These are phyloP conservation scores for Prototheca wickerhamii DNA, from an alignment of 163 green algal species.

Conservation along the genomic window DNA sequence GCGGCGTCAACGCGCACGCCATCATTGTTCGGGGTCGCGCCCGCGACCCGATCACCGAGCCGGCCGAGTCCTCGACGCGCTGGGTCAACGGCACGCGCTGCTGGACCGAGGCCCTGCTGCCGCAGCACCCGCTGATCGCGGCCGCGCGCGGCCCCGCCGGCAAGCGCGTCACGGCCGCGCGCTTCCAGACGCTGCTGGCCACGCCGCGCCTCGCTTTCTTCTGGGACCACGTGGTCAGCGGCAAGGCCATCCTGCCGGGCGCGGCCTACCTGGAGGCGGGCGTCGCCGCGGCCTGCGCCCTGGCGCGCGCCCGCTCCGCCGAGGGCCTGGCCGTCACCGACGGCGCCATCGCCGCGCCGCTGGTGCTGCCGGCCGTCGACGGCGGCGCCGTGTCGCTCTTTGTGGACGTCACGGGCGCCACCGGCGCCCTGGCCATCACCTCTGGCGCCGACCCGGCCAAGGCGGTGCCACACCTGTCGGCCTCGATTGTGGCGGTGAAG, in stretches of 20 bases:
- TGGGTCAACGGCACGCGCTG: conserved; percentile 18
- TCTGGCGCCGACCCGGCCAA: conserved; percentile 4
- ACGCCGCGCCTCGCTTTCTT: conserved; percentile 34
- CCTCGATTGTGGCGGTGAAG: conserved; percentile 7
- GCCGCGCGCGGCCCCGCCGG: neutral
- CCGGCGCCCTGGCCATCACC: conserved; percentile 20
- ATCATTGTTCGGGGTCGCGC: conserved; percentile 27
- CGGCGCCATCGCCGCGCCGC: conserved; percentile 36
- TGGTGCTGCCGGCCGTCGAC: conserved; percentile 30
- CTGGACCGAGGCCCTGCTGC: conserved; percentile 24
- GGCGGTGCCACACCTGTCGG: conserved; percentile 16
- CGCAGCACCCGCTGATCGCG: conserved; percentile 40
- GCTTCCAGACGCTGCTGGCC: conserved; percentile 6
- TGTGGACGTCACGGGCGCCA: conserved; percentile 13
- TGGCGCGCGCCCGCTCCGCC: conserved; percentile 6
- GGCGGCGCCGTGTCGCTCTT: conserved; percentile 5
- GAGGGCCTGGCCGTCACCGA: conserved; percentile 8
- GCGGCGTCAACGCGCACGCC: conserved; percentile 72
- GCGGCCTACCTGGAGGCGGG: conserved; percentile 64
- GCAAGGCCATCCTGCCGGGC: conserved; percentile 46
- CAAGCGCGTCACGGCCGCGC: neutral
- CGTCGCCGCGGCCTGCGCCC: conserved; percentile 16
- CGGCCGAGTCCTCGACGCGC: neutral
- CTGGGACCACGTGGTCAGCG: conserved; percentile 40
- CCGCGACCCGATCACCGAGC: neutral